Conservation (phyloP, 1,284 basidiomycete species). For the Pseudozyma hubeiensis region DNA sequence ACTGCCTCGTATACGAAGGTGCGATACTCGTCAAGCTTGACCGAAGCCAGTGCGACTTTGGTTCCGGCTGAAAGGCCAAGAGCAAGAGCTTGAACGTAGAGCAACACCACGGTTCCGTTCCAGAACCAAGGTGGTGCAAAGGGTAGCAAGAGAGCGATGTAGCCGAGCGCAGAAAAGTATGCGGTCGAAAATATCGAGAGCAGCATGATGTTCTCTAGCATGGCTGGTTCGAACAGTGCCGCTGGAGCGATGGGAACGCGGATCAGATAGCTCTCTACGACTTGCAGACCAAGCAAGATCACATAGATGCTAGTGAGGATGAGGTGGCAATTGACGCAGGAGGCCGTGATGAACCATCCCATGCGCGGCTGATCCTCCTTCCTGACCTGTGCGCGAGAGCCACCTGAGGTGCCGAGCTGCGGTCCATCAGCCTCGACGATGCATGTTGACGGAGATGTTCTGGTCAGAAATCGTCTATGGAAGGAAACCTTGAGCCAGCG, state of each 20-base stretch:
- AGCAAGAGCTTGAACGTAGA: not conserved
- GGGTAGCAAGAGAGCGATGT: slow-evolving; percentile 36
- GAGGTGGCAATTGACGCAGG: slow-evolving; percentile 37
- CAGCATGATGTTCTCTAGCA: slow-evolving; percentile 16
- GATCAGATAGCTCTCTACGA: not conserved
- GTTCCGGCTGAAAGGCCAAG: not conserved
- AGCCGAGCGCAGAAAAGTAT: slow-evolving; percentile 32
- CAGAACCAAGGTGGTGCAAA: slow-evolving; percentile 23
- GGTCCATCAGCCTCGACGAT: not conserved
- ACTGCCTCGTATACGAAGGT: not conserved
- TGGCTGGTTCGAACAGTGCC: slow-evolving; percentile 7
- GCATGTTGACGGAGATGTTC: not conserved
- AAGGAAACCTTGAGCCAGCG: not conserved
- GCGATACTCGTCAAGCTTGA: slow-evolving; percentile 8
- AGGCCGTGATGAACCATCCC: slow-evolving; percentile 32
- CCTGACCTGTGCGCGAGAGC: not conserved
- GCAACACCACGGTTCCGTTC: slow-evolving; percentile 12
- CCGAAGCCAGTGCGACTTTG: not conserved
- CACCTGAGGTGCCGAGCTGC: too few species aligned
- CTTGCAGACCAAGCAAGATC: slow-evolving; percentile 12
- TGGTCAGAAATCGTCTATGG: not conserved
- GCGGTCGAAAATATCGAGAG: slow-evolving; percentile 23
- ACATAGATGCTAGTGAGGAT: slow-evolving; percentile 19
- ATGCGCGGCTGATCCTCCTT: slow-evolving; percentile 7
- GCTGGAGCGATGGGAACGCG: not conserved